Evolutionary conservation across 768 basidiomycete genomes (phyloP).

Genomic region (Suillus discolor): DNA sequence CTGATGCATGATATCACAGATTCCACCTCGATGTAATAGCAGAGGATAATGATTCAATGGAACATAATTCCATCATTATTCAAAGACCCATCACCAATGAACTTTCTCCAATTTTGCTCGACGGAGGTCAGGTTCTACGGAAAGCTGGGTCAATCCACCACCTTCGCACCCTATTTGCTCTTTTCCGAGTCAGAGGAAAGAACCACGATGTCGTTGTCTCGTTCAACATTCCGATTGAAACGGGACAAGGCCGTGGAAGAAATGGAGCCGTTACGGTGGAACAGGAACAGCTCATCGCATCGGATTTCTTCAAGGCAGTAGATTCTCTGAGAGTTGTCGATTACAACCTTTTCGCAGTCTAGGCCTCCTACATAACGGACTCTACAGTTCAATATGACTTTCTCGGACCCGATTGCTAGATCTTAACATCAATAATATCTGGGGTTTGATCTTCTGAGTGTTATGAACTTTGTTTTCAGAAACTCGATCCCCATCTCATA

Average conservation of each 20-base stretch:
- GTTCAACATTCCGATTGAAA: constrained; percentile 72
- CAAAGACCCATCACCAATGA: constrained; percentile 42
- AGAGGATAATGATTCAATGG: constrained; percentile 80
- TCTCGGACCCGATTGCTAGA: constrained; percentile 1
- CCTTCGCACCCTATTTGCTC: constrained; percentile 55
- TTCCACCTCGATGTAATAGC: constrained; percentile 91
- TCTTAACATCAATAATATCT: not conserved
- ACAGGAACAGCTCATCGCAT: constrained; percentile 30
- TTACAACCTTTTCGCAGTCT: constrained; percentile 62
- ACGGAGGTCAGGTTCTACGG: constrained; percentile 67
- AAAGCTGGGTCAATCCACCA: constrained; percentile 64
- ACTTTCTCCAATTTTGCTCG: constrained; percentile 61
- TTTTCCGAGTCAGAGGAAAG: constrained; percentile 76
- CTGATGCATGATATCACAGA: constrained; percentile 44
- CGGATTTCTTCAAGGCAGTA: constrained; percentile 57
- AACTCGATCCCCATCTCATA: not conserved
- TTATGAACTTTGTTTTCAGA: not conserved
- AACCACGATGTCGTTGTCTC: constrained; percentile 82
- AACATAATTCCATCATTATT: not conserved
- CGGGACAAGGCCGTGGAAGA: constrained; percentile 38
- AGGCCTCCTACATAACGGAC: not conserved
- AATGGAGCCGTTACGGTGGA: constrained; percentile 42
- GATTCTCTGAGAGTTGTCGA: constrained; percentile 67
- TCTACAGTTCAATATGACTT: not conserved
- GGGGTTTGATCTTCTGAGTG: not conserved